Percentiles rank a stretch among this genome's conserved stretches.
These are phyloP conservation scores for Calocybe cyanea DNA, from an alignment of 768 basidiomycete species.

Conservation along the genomic window DNA sequence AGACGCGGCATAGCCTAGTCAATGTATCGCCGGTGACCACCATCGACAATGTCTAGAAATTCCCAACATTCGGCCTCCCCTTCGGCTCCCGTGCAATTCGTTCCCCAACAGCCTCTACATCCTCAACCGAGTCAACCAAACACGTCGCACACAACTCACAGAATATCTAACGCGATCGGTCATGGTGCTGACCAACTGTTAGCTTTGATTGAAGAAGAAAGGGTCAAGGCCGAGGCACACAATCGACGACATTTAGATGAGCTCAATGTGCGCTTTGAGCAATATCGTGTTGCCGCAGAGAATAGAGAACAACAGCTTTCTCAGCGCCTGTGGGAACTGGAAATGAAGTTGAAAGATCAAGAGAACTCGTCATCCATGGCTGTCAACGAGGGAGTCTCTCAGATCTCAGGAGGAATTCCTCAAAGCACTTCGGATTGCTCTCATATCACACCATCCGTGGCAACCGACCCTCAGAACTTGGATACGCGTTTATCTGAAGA, in stretches of 20 bases:
- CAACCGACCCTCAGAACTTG: neutral
- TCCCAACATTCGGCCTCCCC: too few species aligned
- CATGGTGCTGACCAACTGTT: conserved; percentile 9
- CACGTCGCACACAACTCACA: too few species aligned
- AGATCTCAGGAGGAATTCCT: too few species aligned
- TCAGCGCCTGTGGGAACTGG: conserved; percentile 8
- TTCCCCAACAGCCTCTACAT: too few species aligned
- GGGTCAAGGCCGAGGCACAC: conserved; percentile 1
- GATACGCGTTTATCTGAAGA: neutral
- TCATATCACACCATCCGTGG: neutral
- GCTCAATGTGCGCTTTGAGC: conserved; percentile 7
- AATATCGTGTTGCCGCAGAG: conserved; percentile 1
- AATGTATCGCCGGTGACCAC: too few species aligned
- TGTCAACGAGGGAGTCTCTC: neutral
- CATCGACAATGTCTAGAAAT: too few species aligned
- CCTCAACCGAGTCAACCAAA: too few species aligned
- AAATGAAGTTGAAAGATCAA: conserved; percentile 3
- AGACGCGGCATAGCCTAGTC: too few species aligned
- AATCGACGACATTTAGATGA: conserved; percentile 2
- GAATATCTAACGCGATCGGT: neutral
- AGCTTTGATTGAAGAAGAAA: conserved; percentile 7
- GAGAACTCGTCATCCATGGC: neutral
- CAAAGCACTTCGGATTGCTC: too few species aligned
- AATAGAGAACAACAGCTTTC: conserved; percentile 2
- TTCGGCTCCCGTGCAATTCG: too few species aligned